Conservation (phyloP, 352 stramenopile species). For the Hyaloperonospora arabidopsidis region DNA sequence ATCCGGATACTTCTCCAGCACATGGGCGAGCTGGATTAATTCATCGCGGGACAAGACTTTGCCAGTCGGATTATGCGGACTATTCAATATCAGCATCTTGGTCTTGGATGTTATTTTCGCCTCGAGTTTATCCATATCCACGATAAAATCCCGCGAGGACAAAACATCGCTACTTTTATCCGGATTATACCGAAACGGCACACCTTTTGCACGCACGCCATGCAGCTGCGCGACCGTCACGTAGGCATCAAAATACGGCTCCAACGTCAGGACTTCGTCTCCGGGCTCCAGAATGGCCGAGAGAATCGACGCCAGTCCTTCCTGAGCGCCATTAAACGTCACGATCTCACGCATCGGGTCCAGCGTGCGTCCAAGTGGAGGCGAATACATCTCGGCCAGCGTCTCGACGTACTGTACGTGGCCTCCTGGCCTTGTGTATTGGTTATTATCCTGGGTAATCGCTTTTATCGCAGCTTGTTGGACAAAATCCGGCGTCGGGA, state of each 20-base stretch:
- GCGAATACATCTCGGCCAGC: constrained; percentile 75
- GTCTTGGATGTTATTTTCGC: constrained; percentile 85
- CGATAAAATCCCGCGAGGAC: constrained; percentile 64
- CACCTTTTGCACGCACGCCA: constrained; percentile 61
- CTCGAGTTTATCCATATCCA: constrained; percentile 86
- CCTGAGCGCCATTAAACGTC: constrained; percentile 83
- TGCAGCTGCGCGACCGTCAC: constrained; percentile 79
- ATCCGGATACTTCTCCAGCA: constrained; percentile 80
- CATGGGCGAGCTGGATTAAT: constrained; percentile 86
- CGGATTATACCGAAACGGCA: constrained; percentile 55
- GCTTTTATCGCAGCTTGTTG: constrained; percentile 83
- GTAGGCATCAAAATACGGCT: constrained; percentile 89
- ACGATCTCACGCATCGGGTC: constrained; percentile 77
- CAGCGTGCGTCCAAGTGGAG: constrained; percentile 51
- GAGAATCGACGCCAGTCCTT: constrained; percentile 81
- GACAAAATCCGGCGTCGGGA: constrained; percentile 86
- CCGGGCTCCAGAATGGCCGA: constrained; percentile 68
- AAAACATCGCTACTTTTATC: constrained; percentile 46
- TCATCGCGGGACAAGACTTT: constrained; percentile 95
- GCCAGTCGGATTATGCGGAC: constrained; percentile 97
- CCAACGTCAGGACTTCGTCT: constrained; percentile 82
- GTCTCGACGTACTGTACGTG: constrained; percentile 71
- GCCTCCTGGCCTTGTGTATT: constrained; percentile 86
- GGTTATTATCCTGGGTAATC: constrained; percentile 73
- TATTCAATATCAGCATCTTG: constrained; percentile 96